Base-by-base conservation (phyloP, 192 early-diverging fungal genomes). In the Umbelopsis sp. region DNA sequence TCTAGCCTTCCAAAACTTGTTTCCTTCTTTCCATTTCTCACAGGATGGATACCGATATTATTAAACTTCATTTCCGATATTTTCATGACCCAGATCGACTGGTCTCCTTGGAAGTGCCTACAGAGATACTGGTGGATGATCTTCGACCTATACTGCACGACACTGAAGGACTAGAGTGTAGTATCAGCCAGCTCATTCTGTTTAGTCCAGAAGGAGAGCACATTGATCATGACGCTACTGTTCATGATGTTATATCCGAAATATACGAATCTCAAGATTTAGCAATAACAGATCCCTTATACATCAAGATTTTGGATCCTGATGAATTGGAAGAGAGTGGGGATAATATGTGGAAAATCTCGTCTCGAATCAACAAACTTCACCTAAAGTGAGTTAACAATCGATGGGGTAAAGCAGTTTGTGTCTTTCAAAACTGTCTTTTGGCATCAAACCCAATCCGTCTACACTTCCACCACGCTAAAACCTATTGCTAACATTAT, bases 331-430 rank as follows among this genome's bases (percentile, higher is more conserved):
- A 25, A 35, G 55, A 61, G 2, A 25, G 33, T 61, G 55, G 55
- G 5, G 55, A 61, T 61, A 61, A n/a, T 16, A 61, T 61, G 55
- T 61, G 55, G 55, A 61, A 12, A 33, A 35, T 61, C 3, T 61
- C 55, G 8, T 61, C 55, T 35, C 55, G 55, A 61, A 61, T 61
- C 55, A 61, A 61, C 25, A 61, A 61, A 18, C 55, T 61, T 61
- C 55, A 61, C 25, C 27, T 61, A 10, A 61, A 61, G 55, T 61
- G 25, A 61, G 55, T 61, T n/a, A n/a, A 33, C 1, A 0, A 61
- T 49, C 4, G 5, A 41, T 41, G 37, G 37, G 37, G 37, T 1
- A 6, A 41, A 41, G 37, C 37, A 1, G 37, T 41, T 41, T 41
- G 1, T 2, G 27, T 30, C 27, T 30, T 30, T 30, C 48, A 49